Conservation (phyloP, 1,284 basidiomycete genomes). For the Microbotryum violaceum region DNA sequence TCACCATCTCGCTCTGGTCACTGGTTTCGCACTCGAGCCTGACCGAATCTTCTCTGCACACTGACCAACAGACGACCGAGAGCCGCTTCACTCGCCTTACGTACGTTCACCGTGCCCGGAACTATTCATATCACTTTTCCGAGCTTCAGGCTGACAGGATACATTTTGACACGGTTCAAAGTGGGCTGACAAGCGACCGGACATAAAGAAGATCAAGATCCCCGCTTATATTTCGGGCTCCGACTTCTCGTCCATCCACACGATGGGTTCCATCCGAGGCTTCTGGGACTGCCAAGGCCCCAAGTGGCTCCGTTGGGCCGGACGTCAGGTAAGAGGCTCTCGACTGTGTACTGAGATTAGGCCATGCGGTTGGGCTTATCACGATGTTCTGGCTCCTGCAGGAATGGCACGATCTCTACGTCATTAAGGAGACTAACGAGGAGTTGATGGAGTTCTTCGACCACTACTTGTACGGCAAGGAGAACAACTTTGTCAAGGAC, state of each 20-base stretch:
- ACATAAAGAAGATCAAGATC: constrained; percentile 34
- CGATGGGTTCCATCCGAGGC: constrained; percentile 28
- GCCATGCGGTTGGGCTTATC: neutral
- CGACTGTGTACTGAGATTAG: neutral
- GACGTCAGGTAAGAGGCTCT: constrained; percentile 20
- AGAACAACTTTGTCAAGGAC: constrained; percentile 32
- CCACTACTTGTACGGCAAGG: constrained; percentile 31
- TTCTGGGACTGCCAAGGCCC: constrained; percentile 27
- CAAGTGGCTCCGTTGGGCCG: constrained; percentile 30
- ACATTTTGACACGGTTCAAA: neutral
- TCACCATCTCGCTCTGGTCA: neutral
- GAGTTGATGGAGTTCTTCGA: constrained; percentile 34
- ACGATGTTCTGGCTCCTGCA: neutral
- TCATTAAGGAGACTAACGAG: constrained; percentile 22
- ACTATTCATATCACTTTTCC: neutral
- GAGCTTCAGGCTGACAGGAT: neutral
- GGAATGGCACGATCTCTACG: constrained; percentile 21
- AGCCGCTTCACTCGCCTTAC: constrained; percentile 1
- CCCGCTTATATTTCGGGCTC: constrained; percentile 34
- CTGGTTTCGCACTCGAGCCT: neutral
- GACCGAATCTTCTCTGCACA: too few species aligned
- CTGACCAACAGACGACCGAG: neutral
- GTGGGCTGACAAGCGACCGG: constrained; percentile 33
- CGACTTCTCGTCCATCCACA: constrained; percentile 29
- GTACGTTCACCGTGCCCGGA: constrained; percentile 2